Conservation (phyloP, 192 early-diverging fungal species). For the Chytriomyces sp. region DNA sequence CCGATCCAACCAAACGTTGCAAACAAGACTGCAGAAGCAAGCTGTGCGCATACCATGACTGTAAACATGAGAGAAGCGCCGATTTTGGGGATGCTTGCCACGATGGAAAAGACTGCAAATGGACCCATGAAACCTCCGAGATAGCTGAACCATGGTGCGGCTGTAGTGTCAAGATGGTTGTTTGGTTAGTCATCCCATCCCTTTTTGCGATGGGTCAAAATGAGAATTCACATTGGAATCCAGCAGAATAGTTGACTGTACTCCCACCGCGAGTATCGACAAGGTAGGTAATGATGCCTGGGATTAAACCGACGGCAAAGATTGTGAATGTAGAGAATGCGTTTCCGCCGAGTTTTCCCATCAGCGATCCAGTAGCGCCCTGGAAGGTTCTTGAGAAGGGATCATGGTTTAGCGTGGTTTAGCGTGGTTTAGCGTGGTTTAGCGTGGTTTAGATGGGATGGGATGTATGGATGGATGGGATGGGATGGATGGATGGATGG, state of each 20-base stretch:
- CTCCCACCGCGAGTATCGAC: neutral
- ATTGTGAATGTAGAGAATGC: neutral
- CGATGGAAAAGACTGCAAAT: neutral
- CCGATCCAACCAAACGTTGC: neutral
- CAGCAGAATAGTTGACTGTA: neutral
- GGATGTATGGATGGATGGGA: too few relatives aligned
- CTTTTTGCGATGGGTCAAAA: too few relatives aligned
- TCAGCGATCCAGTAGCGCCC: neutral
- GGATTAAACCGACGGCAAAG: neutral
- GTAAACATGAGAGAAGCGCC: neutral
- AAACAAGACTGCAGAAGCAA: neutral
- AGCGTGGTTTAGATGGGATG: too few relatives aligned
- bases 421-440: too few relatives aligned
- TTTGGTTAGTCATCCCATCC: too few relatives aligned
- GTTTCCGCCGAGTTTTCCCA: neutral
- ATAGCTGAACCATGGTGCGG: neutral
- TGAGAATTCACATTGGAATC: neutral
- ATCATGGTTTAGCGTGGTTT: too few relatives aligned
- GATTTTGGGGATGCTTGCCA: neutral
- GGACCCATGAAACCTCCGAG: slow-evolving; percentile 1
- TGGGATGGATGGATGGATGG: too few relatives aligned
- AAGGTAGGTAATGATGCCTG: neutral
- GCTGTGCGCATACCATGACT: neutral
- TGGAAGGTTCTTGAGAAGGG: neutral
- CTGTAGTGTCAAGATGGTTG: too few relatives aligned